Conservation (phyloP, 2,329 filamentous ascomycete species). For the Pyrenochaeta sp. region DNA sequence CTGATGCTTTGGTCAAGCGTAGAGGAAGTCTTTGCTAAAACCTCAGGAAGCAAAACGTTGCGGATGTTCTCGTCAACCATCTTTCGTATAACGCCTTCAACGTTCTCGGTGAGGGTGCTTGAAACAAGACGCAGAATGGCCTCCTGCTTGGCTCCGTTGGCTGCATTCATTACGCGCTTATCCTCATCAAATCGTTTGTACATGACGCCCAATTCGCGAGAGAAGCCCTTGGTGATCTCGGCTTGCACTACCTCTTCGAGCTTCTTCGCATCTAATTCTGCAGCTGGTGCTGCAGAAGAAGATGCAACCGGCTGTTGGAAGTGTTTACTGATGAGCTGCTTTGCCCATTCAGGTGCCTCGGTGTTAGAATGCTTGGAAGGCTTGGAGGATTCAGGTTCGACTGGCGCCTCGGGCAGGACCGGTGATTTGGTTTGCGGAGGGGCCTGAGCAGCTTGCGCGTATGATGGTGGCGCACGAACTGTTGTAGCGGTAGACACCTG, state of each 20-base stretch:
- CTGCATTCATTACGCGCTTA: slow-evolving; percentile 68
- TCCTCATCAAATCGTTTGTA: slow-evolving; percentile 75
- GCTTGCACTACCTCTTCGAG: slow-evolving; percentile 58
- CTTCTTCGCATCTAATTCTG: slow-evolving; percentile 61
- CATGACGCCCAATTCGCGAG: slow-evolving; percentile 62
- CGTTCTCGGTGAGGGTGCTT: slow-evolving; percentile 73
- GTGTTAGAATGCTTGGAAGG: slow-evolving; percentile 27
- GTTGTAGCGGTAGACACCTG: slow-evolving; percentile 50
- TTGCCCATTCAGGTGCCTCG: slow-evolving; percentile 50
- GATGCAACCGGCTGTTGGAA: slow-evolving; percentile 31
- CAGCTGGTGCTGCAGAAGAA: slow-evolving; percentile 13
- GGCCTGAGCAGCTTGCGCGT: slow-evolving; percentile 52
- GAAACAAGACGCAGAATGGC: slow-evolving; percentile 74
- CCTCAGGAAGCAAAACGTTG: slow-evolving; percentile 75
- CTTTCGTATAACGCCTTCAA: slow-evolving; percentile 77
- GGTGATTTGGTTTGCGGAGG: slow-evolving; percentile 41
- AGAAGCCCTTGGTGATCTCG: slow-evolving; percentile 57
- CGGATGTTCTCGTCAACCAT: slow-evolving; percentile 82
- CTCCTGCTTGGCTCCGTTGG: slow-evolving; percentile 72
- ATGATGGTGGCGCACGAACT: slow-evolving; percentile 41
- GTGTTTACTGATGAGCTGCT: slow-evolving; percentile 42
- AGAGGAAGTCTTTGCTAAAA: slow-evolving; percentile 72
- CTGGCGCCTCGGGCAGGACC: slow-evolving; percentile 26
- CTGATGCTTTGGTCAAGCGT: slow-evolving; percentile 77
- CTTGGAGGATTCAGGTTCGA: slow-evolving; percentile 21